Percentiles rank a stretch among this genome's conserved stretches.
Conservation (phyloP, 441 rosid genomes). For the Croton setiger region DNA sequence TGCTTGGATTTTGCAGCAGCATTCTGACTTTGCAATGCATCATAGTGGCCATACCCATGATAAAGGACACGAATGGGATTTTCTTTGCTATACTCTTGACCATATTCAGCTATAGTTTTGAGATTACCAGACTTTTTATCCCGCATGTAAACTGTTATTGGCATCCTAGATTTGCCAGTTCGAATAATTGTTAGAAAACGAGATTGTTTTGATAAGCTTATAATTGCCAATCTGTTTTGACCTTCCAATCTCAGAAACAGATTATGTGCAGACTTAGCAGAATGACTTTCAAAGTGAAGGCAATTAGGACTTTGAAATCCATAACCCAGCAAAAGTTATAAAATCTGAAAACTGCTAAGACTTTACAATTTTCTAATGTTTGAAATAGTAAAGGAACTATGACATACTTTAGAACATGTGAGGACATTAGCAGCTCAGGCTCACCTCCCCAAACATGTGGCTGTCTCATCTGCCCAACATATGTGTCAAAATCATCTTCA, state of each 20-base stretch:
- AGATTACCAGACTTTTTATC: slow-evolving; percentile 37
- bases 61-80: slow-evolving; percentile 58
- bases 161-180: slow-evolving; percentile 32
- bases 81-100: slow-evolving; percentile 55
- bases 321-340: background rate
- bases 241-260: background rate
- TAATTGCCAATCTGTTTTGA: background rate
- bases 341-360: background rate
- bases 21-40: slow-evolving; percentile 35
- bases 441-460: slow-evolving; percentile 84
- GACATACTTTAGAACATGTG: slow-evolving; percentile 56
- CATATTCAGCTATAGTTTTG: slow-evolving; percentile 59
- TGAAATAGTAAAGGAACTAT: slow-evolving; percentile 4
- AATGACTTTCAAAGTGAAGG: background rate
- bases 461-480: slow-evolving; percentile 52
- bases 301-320: background rate
- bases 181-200: background rate
- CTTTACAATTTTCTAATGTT: background rate
- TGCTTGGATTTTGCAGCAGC: slow-evolving; percentile 28
- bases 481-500: slow-evolving; percentile 60
- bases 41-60: slow-evolving; percentile 65
- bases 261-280: background rate
- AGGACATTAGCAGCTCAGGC: slow-evolving; percentile 73
- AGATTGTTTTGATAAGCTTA: background rate
- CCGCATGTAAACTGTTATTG: slow-evolving; percentile 57